A percentile compares a stretch with the other conserved stretches of the same genome.
phyloP scores from a whole-genome alignment of 2,329 filamentous ascomycete species.

The Claviceps digitariae region DNA sequence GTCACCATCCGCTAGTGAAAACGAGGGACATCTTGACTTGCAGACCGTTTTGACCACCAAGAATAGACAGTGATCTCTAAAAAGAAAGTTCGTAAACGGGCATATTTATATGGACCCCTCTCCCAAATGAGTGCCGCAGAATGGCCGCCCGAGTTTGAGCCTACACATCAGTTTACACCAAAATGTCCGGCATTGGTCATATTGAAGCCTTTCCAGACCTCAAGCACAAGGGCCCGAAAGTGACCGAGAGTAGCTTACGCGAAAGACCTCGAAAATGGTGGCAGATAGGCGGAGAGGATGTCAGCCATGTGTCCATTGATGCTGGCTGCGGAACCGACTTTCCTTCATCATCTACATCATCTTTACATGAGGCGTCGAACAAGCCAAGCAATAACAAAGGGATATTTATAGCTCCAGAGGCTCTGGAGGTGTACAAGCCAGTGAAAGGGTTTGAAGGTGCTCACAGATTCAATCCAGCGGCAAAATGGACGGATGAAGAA shows the following conservation, averaged over 20 bases:
- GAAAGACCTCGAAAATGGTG: conserved; percentile 1
- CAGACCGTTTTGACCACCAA: neutral
- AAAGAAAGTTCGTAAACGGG: neutral
- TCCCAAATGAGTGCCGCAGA: neutral
- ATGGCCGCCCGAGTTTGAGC: neutral
- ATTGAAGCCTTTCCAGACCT: neutral
- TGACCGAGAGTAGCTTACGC: neutral
- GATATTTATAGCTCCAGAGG: conserved; percentile 2
- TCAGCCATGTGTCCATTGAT: conserved; percentile 5
- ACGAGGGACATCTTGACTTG: neutral
- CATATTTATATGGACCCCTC: neutral
- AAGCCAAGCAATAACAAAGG: neutral
- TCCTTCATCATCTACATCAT: neutral
- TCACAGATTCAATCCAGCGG: conserved; percentile 44
- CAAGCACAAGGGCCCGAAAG: neutral
- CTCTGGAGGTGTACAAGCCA: conserved; percentile 28
- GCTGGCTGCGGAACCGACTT: neutral
- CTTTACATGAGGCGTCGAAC: neutral
- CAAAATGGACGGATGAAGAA: conserved; percentile 41
- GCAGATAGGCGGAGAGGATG: conserved; percentile 4
- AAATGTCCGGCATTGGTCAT: neutral
- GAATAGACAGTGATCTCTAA: no score
- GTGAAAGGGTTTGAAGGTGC: conserved; percentile 43
- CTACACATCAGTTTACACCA: neutral
- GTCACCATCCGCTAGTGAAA: neutral